Conservation (phyloP, 2,329 filamentous ascomycete species). For the Fusarium concolor region DNA sequence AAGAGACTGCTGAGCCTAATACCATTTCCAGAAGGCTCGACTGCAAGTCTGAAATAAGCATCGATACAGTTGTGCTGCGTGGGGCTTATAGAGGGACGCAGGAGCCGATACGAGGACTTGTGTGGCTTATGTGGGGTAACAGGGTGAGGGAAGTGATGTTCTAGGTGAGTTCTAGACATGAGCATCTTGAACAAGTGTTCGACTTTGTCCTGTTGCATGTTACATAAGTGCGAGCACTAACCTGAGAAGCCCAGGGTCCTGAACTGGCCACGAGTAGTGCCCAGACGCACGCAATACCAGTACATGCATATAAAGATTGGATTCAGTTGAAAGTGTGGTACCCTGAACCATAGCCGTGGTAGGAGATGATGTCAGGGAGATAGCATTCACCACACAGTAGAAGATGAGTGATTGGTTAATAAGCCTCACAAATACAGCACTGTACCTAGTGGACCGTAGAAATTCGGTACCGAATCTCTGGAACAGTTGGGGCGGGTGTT, state of each 20-base stretch:
- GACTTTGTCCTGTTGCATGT: not conserved
- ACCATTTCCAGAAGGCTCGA: not conserved
- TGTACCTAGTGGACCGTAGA: not conserved
- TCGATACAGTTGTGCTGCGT: not conserved
- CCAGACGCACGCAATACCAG: not conserved
- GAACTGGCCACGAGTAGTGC: not conserved
- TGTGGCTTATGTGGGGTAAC: conserved; percentile 17
- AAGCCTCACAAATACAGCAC: not conserved
- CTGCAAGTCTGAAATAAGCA: not conserved
- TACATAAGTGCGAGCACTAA: not conserved
- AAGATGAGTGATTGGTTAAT: not conserved
- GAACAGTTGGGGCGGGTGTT: conserved; percentile 23
- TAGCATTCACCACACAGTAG: not conserved
- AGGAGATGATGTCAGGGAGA: not conserved
- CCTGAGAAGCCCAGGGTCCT: not conserved
- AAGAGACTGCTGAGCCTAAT: not conserved
- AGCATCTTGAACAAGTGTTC: not conserved
- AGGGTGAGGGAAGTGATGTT: conserved; percentile 3
- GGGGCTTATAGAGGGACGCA: not conserved
- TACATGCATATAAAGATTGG: not conserved
- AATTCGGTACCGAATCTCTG: conserved; percentile 30
- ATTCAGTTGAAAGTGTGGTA: not conserved
- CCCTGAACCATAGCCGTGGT: not conserved
- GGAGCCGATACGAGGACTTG: not conserved
- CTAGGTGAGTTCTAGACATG: not conserved